phyloP scores from a whole-genome alignment of 306 rosid species.

The Medicago arabica region DNA sequence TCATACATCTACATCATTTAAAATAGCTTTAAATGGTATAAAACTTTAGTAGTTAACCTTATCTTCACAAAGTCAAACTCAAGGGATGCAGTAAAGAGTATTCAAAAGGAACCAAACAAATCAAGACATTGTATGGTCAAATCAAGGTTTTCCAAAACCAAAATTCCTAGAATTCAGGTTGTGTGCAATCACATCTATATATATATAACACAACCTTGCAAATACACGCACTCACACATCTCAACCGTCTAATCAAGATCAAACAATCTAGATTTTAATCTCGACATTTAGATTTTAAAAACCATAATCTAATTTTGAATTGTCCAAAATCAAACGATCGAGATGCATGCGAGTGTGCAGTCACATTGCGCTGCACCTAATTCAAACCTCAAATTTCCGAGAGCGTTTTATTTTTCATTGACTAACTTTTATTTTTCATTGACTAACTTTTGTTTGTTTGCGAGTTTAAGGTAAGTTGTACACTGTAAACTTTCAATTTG shows the following conservation, averaged over 20 bases:
- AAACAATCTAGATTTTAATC: no score
- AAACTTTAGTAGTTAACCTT: not conserved
- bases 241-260: no score
- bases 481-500: not conserved
- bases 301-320: no score
- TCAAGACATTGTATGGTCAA: constrained; percentile 15
- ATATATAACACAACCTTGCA: no score
- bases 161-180: no score
- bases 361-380: not conserved
- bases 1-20: constrained; percentile 1
- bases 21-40: not conserved
- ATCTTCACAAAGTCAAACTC: not conserved
- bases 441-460: not conserved
- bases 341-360: no score
- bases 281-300: no score
- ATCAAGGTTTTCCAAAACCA: constrained; percentile 6
- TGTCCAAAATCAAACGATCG: no score
- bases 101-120: not conserved
- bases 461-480: not conserved
- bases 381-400: not conserved
- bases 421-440: not conserved
- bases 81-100: not conserved
- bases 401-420: not conserved
- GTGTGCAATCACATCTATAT: not conserved
- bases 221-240: no score